Conservation (phyloP, 768 basidiomycete genomes). For the Xerocomellus intermedius region DNA sequence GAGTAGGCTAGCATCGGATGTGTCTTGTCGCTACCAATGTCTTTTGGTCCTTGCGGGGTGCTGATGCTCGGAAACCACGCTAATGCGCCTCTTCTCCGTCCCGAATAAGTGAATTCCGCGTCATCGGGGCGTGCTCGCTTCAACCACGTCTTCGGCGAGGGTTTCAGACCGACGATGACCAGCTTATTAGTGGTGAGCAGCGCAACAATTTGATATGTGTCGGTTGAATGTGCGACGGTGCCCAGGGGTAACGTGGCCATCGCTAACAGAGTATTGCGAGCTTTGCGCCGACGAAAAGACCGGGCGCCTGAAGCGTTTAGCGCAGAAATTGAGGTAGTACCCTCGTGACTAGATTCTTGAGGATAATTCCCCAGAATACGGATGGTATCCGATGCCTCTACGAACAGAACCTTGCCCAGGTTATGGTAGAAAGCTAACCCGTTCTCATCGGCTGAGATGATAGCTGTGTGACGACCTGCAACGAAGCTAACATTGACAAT, state of each 20-base stretch:
- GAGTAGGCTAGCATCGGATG: constrained; percentile 77
- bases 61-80: constrained; percentile 80
- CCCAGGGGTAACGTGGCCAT: constrained; percentile 85
- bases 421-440: constrained; percentile 96
- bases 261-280: constrained; percentile 68
- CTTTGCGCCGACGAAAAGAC: constrained; percentile 43
- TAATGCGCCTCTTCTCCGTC: constrained; percentile 59
- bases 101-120: constrained; percentile 40
- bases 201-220: constrained; percentile 76
- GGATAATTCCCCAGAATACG: constrained; percentile 93
- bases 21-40: constrained; percentile 25
- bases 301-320: constrained; percentile 23
- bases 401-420: constrained; percentile 89
- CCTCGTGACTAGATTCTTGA: constrained; percentile 34
- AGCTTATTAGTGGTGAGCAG: constrained; percentile 88
- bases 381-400: constrained; percentile 92
- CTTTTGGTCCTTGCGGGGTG: constrained; percentile 23
- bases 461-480: constrained; percentile 87
- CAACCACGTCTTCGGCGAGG: constrained; percentile 90
- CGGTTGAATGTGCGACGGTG: constrained; percentile 68
- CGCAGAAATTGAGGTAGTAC: constrained; percentile 10
- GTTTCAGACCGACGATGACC: constrained; percentile 90
- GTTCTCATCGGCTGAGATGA: constrained; percentile 85
- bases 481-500: constrained; percentile 86
- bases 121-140: constrained; percentile 60